Evolutionary conservation across 257 asterid genomes (phyloP), one percentile per base, ranked within the genome.

Genomic region (Solanum bulbocastanum): DNA sequence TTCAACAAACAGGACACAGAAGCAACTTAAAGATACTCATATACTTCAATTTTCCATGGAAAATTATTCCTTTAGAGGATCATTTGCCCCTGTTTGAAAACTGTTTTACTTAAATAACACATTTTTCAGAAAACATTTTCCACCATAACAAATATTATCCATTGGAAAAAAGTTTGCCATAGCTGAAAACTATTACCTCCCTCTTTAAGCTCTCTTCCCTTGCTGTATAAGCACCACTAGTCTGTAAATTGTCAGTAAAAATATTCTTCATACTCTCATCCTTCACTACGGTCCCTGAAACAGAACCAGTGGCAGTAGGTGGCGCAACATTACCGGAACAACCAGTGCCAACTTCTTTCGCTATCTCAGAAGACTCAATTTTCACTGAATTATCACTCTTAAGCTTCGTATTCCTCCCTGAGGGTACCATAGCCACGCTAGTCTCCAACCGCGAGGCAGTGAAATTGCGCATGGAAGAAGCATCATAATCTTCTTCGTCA

Each of bases 151-250:
- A 84, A 40, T 11, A 40, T n/a, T 13, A 76, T 25, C 5, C 8
- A 33, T 22, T 42, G 5, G 39, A 33, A 46, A 36, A 68, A 20
- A 42, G 69, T 10, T 4, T 49, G n/a, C 23, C 58, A 76, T 72
- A 23, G 33, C 71, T 79, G 27, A 20, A 39, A 76, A 65, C 68
- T 65, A 83, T 91, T 88, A 96, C 99, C 95, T 97, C 99, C 89
- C 97, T 94, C 93, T 94, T 97, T 89, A 97, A 90, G 87, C 93
- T 92, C 92, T 97, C 98, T 88, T 97, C 99, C 88, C 99, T 94
- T 5, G 99, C 98, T 91, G 93, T 96, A 88, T 97, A 94, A 49
- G 99, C 98, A 56, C 99, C 99, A 87, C 99, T 94, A 6, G 99
- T 91, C 91, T 96, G 99, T 86, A 97, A 83, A 87, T 92, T 97